Evolutionary conservation across 176 grass and related monocot genomes (phyloP).

Genomic region (Aegilops tauschii): DNA sequence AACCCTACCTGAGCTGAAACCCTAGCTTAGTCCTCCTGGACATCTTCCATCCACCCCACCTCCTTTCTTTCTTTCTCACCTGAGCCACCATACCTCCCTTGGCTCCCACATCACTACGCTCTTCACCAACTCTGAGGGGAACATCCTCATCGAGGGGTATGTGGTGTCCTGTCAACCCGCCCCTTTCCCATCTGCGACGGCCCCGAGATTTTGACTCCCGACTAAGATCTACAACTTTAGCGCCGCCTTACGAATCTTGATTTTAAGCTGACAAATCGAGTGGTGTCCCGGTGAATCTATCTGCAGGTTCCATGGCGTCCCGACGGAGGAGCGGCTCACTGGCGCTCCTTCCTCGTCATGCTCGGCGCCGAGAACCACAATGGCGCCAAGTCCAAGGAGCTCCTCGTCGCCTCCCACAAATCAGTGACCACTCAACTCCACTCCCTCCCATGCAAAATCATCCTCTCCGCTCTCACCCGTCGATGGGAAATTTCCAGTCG

Average conservation of each 20-base stretch:
- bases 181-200: neutral
- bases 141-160: constrained; percentile 69
- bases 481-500: too few species aligned
- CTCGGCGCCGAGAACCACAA: constrained; percentile 11
- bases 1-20: too few species aligned
- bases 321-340: constrained; percentile 90
- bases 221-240: constrained; percentile 14
- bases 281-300: too few species aligned
- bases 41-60: too few species aligned
- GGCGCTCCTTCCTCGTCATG: constrained; percentile 91
- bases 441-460: too few species aligned
- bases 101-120: too few species aligned
- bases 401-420: constrained; percentile 90
- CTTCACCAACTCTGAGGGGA: constrained; percentile 46
- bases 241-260: neutral
- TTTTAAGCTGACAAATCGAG: too few species aligned
- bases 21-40: too few species aligned
- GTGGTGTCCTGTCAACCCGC: neutral
- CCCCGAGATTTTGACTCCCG: neutral
- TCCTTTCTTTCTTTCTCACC: too few species aligned
- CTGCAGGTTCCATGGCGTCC: constrained; percentile 86
- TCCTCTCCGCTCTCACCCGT: too few species aligned
- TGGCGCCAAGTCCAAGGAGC: constrained; percentile 84
- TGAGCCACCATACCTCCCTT: too few species aligned
- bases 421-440: too few species aligned